phyloP scores from a whole-genome alignment of 768 basidiomycete genomes.

The Amanita pseudoporphyria region DNA sequence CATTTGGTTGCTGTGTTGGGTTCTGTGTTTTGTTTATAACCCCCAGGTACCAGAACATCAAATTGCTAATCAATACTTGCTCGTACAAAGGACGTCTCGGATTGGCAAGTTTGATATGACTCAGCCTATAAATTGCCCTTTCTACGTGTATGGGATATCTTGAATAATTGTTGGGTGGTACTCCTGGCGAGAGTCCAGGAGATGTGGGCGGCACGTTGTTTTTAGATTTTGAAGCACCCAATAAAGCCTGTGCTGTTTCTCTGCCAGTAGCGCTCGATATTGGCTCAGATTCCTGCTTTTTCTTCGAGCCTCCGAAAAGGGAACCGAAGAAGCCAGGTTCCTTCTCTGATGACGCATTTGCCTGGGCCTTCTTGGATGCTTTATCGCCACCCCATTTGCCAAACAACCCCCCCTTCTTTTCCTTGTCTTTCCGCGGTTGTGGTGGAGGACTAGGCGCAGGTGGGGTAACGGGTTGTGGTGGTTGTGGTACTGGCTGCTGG shows the following conservation, averaged over 20 bases:
- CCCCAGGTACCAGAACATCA: slow-evolving; percentile 99
- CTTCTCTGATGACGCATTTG: slow-evolving; percentile 42
- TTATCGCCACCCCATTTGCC: slow-evolving; percentile 64
- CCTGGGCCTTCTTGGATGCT: slow-evolving; percentile 30
- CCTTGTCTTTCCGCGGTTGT: slow-evolving; percentile 59
- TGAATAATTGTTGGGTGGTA: slow-evolving; percentile 41
- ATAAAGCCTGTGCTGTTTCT: slow-evolving; percentile 78
- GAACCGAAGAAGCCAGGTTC: slow-evolving; percentile 88
- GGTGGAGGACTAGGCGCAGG: slow-evolving; percentile 13
- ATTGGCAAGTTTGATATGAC: slow-evolving; percentile 98
- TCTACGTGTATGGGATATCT: slow-evolving; percentile 99
- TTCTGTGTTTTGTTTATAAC: slow-evolving; percentile 89
- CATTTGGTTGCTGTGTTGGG: slow-evolving; percentile 27
- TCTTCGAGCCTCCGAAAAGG: slow-evolving; percentile 81
- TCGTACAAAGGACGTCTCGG: slow-evolving; percentile 94
- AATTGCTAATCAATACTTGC: slow-evolving; percentile 86
- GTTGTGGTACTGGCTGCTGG: not conserved
- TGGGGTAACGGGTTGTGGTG: not conserved
- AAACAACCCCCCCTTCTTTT: slow-evolving; percentile 55
- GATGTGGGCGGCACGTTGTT: slow-evolving; percentile 50
- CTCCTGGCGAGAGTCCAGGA: slow-evolving; percentile 37
- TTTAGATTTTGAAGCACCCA: slow-evolving; percentile 79
- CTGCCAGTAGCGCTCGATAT: slow-evolving; percentile 48
- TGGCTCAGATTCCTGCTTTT: slow-evolving; percentile 61
- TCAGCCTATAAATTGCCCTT: slow-evolving; percentile 92